Evolutionary conservation across 2,329 filamentous ascomycete genomes (phyloP).

Genomic region (Fusarium subtropicale): DNA sequence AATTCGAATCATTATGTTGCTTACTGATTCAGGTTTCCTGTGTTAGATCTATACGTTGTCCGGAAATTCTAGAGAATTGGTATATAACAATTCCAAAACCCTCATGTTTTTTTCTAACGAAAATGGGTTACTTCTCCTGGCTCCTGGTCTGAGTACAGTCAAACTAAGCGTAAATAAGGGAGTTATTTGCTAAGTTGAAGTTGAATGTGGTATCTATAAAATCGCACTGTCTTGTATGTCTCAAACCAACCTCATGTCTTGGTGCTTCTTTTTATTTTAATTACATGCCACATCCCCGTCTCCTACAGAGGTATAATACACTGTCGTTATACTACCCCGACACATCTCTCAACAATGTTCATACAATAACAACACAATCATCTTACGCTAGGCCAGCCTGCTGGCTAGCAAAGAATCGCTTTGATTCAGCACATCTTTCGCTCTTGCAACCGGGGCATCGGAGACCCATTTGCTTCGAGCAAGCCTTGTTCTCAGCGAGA

Average conservation of each 20-base stretch:
- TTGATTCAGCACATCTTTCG: constrained; percentile 84
- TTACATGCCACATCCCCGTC: constrained; percentile 19
- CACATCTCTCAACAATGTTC: background rate
- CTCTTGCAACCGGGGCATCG: constrained; percentile 95
- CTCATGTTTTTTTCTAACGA: too few relatives aligned
- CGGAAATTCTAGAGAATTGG: background rate
- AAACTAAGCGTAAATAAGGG: background rate
- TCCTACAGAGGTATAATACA: constrained; percentile 37
- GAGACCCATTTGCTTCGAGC: constrained; percentile 87
- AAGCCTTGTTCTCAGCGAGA: constrained; percentile 73
- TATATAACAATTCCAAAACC: too few relatives aligned
- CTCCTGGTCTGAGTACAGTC: background rate
- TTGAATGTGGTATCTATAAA: constrained; percentile 23
- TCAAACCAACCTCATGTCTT: constrained; percentile 1
- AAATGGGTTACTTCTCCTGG: too few relatives aligned
- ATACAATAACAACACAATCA: background rate
- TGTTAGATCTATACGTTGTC: background rate
- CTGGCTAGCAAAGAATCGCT: constrained; percentile 70
- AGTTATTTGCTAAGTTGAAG: background rate
- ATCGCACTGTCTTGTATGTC: background rate
- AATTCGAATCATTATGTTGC: background rate
- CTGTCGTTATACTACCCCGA: background rate
- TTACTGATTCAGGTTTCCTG: background rate
- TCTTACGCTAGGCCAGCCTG: constrained; percentile 45
- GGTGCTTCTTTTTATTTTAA: constrained; percentile 21